These are phyloP conservation scores for Boletus rubescentipes DNA, from an alignment of 768 basidiomycete species.

Conservation along the genomic window DNA sequence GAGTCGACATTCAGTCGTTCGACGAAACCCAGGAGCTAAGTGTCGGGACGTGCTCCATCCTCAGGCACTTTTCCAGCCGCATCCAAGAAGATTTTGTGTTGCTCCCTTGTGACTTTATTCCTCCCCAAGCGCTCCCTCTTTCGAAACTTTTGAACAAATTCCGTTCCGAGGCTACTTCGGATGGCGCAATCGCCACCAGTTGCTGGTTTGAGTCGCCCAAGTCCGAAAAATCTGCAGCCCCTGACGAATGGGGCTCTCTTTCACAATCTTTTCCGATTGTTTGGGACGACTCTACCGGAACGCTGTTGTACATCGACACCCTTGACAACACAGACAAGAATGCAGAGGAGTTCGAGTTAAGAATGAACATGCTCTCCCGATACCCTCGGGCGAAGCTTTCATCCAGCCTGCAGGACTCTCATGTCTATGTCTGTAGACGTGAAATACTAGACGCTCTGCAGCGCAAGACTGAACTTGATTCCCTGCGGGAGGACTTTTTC, in stretches of 20 bases:
- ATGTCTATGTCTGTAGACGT: slow-evolving; percentile 85
- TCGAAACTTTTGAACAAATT: slow-evolving; percentile 76
- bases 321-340: slow-evolving; percentile 67
- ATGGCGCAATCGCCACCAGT: slow-evolving; percentile 61
- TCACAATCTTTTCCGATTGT: slow-evolving; percentile 52
- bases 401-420: slow-evolving; percentile 73
- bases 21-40: slow-evolving; percentile 68
- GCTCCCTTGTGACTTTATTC: slow-evolving; percentile 88
- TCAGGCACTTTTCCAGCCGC: slow-evolving; percentile 72
- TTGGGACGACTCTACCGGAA: slow-evolving; percentile 65
- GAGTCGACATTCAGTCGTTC: slow-evolving; percentile 77
- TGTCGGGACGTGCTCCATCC: slow-evolving; percentile 70
- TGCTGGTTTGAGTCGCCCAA: slow-evolving; percentile 59
- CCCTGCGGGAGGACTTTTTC: slow-evolving; percentile 85
- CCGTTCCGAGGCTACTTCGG: slow-evolving; percentile 64
- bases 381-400: slow-evolving; percentile 73
- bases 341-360: slow-evolving; percentile 67
- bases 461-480: slow-evolving; percentile 70
- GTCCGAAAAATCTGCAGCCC: slow-evolving; percentile 51
- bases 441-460: slow-evolving; percentile 70
- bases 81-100: slow-evolving; percentile 87
- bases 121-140: slow-evolving; percentile 72
- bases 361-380: slow-evolving; percentile 76
- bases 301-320: slow-evolving; percentile 72
- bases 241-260: slow-evolving; percentile 67